Base-by-base conservation (phyloP, 2,329 filamentous ascomycete species). In the Samsoniella hepiali region DNA sequence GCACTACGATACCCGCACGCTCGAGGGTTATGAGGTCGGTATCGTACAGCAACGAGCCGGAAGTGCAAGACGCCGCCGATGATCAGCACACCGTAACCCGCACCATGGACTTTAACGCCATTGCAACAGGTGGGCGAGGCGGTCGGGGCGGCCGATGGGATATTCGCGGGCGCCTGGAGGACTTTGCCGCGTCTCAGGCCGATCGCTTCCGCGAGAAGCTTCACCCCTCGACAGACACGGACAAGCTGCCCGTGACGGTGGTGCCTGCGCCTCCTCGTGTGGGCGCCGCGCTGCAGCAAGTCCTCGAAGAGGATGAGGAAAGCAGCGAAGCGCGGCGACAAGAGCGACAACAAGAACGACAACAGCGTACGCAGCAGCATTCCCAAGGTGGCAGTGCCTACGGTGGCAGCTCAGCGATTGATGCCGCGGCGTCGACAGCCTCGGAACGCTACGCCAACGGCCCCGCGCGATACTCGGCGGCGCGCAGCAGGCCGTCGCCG, bases 201-300 rank as follows among this genome's bases (percentile, higher is more conserved):
- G 86, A 88, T 66, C 83, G 79, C 69, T 72, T 88, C 6, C 78
- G 84, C 10, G 85, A 88, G 62, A 81, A 77, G 63, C 78, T 86
- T 54, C 78, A 82, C 11, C 81, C 84, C 10, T 81, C 80, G 0
- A 78, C 81, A 0, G 81, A 84, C 67, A 84, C 81, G 2, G 82
- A 82, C 27, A 81, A 79, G 65, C 74, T 88, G 22, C 84, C 85
- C 1, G 80, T 86, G 1, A 85, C 79, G 22, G 81, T 87, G 8
- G 87, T 89, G 15, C 86, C 86, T 3, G 85, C 86, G 1, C 86
- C 86, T 22, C 79, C 81, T 42, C 79, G 86, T n/a, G 77, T 80
- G 63, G 84, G 85, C 5, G 80, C 82, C 0, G 82, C 84, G 54
- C 71, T 88, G 4, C 81, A 82, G n/a, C 79, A 82, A 61, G 77